Evolutionary conservation across 805 yeast species (phyloP).

Genomic region (Suhomyces emberorum): DNA sequence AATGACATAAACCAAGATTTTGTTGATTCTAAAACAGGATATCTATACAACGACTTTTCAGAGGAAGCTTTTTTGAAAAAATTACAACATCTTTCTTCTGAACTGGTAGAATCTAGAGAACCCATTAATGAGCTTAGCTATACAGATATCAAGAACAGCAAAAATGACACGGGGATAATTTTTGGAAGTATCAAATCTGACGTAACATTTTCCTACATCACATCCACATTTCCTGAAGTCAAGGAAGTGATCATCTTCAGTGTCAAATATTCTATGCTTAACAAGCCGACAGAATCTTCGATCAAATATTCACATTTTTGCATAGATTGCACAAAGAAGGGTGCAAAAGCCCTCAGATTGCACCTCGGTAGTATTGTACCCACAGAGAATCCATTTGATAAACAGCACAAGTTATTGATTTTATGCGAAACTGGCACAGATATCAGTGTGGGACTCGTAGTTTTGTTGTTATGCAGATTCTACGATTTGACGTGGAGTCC

Average conservation of each 20-base stretch:
- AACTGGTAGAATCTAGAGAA: no score
- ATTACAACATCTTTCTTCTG: not conserved
- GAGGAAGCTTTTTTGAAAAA: constrained; percentile 20
- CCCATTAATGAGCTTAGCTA: constrained; percentile 8
- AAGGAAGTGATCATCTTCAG: constrained; percentile 24
- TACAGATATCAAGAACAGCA: constrained; percentile 9
- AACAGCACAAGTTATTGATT: constrained; percentile 33
- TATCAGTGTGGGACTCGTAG: constrained; percentile 57
- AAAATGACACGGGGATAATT: constrained; percentile 22
- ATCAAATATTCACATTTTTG: constrained; percentile 13
- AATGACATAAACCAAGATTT: constrained; percentile 10
- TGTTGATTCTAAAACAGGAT: constrained; percentile 20
- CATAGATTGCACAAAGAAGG: constrained; percentile 50
- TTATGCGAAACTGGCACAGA: constrained; percentile 67
- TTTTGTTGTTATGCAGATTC: constrained; percentile 48
- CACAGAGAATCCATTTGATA: constrained; percentile 11
- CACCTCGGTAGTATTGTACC: constrained; percentile 43
- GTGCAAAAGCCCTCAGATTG: constrained; percentile 58
- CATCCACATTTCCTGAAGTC: constrained; percentile 1
- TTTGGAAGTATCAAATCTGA: constrained; percentile 23
- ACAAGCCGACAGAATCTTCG: constrained; percentile 9
- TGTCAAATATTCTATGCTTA: constrained; percentile 10
- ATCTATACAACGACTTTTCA: constrained; percentile 17
- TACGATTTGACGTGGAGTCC: constrained; percentile 43
- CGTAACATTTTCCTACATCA: constrained; percentile 10